Percentiles rank a stretch among this genome's conserved stretches.
Conservation (phyloP, 2,329 filamentous ascomycete genomes). For the Pseudogymnoascus sp. region DNA sequence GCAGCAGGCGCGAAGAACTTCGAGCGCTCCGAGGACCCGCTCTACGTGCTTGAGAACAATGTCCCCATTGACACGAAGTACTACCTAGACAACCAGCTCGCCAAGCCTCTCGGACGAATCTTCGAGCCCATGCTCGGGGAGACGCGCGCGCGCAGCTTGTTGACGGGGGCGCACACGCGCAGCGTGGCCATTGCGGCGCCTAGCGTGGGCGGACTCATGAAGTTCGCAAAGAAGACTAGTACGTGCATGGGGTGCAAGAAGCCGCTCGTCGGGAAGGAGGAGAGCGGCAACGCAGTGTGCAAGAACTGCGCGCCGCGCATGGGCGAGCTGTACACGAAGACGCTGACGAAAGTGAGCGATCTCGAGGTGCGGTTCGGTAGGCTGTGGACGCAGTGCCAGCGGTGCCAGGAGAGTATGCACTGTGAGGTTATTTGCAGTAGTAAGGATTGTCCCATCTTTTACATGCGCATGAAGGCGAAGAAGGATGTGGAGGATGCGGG, state of each 20-base stretch:
- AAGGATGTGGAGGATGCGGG: conserved; percentile 95
- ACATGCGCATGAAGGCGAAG: conserved; percentile 99
- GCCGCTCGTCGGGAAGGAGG: conserved; percentile 70
- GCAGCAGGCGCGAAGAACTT: conserved; percentile 87
- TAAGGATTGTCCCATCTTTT: conserved; percentile 97
- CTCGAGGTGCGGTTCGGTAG: conserved; percentile 87
- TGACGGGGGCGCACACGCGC: conserved; percentile 92
- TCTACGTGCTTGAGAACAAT: conserved; percentile 95
- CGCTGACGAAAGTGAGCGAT: conserved; percentile 78
- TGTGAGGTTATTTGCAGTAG: conserved; percentile 96
- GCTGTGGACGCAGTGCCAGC: conserved; percentile 96
- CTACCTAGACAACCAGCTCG: conserved; percentile 96
- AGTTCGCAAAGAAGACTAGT: conserved; percentile 94
- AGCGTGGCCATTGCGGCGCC: conserved; percentile 88
- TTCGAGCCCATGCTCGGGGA: conserved; percentile 97
- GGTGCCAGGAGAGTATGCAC: conserved; percentile 96
- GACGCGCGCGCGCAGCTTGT: conserved; percentile 75
- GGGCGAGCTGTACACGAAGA: conserved; percentile 89
- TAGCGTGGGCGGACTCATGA: conserved; percentile 89
- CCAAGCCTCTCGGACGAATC: conserved; percentile 87
- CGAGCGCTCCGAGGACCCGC: conserved; percentile 93
- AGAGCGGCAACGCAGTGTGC: conserved; percentile 80
- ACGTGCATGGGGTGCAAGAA: conserved; percentile 99
- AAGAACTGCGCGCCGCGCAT: conserved; percentile 75
- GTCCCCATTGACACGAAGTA: conserved; percentile 97